Evolutionary conservation across 108 stramenopile species (phyloP), one percentile per base, ranked within the genome.

Genomic region (Stephanodiscus triporus): DNA sequence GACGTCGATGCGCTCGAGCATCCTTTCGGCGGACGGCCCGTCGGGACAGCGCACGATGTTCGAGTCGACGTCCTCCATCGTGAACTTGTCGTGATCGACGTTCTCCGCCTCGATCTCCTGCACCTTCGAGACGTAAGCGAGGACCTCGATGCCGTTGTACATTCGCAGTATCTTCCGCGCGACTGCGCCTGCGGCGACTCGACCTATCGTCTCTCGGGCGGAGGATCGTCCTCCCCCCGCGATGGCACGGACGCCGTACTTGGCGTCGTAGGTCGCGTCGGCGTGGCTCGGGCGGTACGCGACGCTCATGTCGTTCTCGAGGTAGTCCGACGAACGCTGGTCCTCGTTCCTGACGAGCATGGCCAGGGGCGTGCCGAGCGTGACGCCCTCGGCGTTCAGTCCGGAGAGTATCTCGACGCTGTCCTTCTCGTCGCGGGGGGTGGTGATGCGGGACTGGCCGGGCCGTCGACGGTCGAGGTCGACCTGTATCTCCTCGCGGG

Each of bases 181-280:
- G 73, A 98, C 85, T 9, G 99, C 99, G 49, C 97, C 99, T 29
- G 97, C 99, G 0, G 99, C 99, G 1, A 99, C 99, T 27, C 99
- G 96, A 57, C 98, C 99, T 77, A 99, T 99, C 14, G 98, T 99
- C 80, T 98, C 99, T 22, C 99, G 89, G 0, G 99, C 99, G 32
- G 89, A 90, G 54, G 86, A 88, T 5, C 99, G 88, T 51, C 99
- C 99, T 45, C 98, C 98, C 47, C 99, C 99, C 14, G 95, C 95
- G 62, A 98, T 93, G 53, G 98, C 97, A 37, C 98, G 89, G 36
- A 99, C 95, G 48, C 99, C 99, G 73, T 98, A 98, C 79, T 98
- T 98, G 74, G 96, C 96, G 85, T 98, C 97, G 77, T 98, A 99
- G 30, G 97, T 95, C 23, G 96, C 97, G 85, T 98, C 98, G 22